Percentiles rank a stretch among this genome's conserved stretches.
These are phyloP conservation scores for Ceratocystiopsis minuta DNA, from an alignment of 2,329 filamentous ascomycete species.

Conservation along the genomic window DNA sequence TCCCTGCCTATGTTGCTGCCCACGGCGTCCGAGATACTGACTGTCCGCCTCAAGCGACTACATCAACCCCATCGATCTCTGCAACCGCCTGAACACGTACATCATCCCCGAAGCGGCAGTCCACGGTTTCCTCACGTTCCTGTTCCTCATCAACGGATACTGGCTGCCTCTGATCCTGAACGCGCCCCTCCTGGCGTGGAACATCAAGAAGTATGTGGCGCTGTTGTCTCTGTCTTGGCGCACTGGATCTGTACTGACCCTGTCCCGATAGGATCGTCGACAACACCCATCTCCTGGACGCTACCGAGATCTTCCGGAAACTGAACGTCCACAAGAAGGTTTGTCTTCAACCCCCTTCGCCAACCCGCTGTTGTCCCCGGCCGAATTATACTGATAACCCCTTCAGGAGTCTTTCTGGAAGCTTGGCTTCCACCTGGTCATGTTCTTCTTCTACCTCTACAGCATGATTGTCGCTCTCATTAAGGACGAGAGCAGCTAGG, in stretches of 20 bases:
- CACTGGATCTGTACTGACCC: background rate
- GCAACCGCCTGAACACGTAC: slow-evolving; percentile 99
- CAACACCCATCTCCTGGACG: slow-evolving; percentile 91
- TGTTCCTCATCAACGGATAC: slow-evolving; percentile 98
- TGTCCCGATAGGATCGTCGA: slow-evolving; percentile 58
- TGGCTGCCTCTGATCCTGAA: slow-evolving; percentile 90
- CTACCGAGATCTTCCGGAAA: slow-evolving; percentile 98
- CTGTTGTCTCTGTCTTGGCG: background rate
- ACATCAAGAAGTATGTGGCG: slow-evolving; percentile 79
- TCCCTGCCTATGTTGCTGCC: background rate
- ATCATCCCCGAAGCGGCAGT: slow-evolving; percentile 97
- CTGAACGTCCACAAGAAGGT: slow-evolving; percentile 99
- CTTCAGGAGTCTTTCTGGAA: slow-evolving; percentile 92
- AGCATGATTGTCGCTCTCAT: slow-evolving; percentile 97
- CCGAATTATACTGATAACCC: too few species aligned
- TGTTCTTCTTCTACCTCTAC: slow-evolving; percentile 99
- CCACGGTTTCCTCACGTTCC: slow-evolving; percentile 83
- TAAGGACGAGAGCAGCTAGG: slow-evolving; percentile 76
- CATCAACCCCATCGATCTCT: slow-evolving; percentile 99
- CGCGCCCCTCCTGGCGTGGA: slow-evolving; percentile 79
- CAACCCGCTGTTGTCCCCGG: too few species aligned
- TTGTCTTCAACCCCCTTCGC: slow-evolving; percentile 11
- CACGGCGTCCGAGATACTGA: too few species aligned
- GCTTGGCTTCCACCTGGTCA: slow-evolving; percentile 92
- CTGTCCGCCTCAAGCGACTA: slow-evolving; percentile 54